phyloP scores from a whole-genome alignment of 179 eudicot genomes.

The Vitellaria paradoxa region DNA sequence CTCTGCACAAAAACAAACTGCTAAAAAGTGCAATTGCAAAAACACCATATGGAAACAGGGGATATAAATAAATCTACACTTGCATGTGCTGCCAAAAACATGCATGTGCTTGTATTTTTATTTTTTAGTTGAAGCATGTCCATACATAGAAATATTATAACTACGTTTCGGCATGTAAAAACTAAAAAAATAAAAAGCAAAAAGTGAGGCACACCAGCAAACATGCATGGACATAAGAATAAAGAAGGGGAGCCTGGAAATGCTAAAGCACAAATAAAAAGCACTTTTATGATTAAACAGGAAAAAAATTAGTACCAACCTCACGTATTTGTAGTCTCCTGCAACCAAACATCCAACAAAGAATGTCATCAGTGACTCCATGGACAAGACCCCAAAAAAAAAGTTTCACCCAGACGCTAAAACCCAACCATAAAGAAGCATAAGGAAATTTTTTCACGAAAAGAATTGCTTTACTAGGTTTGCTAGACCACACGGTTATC shows the following conservation, averaged over 20 bases:
- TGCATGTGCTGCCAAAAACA: not conserved
- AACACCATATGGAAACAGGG: not conserved
- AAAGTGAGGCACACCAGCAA: not conserved
- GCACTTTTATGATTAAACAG: not conserved
- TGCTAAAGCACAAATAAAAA: not conserved
- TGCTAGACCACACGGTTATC: not conserved
- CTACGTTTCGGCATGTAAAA: not conserved
- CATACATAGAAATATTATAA: not conserved
- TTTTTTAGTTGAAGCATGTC: no score
- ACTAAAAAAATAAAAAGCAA: no score
- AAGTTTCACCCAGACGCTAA: not conserved
- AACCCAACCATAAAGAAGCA: not conserved
- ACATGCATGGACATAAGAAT: not conserved
- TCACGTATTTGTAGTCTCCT: slow-evolving; percentile 95
- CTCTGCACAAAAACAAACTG: not conserved
- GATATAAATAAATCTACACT: not conserved
- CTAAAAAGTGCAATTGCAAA: not conserved
- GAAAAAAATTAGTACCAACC: slow-evolving; percentile 39
- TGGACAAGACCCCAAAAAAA: not conserved
- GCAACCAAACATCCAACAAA: slow-evolving; percentile 32
- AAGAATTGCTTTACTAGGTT: not conserved
- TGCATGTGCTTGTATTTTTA: not conserved
- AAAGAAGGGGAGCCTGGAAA: not conserved
- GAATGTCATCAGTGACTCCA: slow-evolving; percentile 21
- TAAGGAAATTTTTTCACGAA: not conserved